A percentile compares a stretch with the other conserved stretches of the same genome.
Evolutionary conservation across 371 early-diverging fungal species (phyloP).

Genomic region (Mucor velutinosus): DNA sequence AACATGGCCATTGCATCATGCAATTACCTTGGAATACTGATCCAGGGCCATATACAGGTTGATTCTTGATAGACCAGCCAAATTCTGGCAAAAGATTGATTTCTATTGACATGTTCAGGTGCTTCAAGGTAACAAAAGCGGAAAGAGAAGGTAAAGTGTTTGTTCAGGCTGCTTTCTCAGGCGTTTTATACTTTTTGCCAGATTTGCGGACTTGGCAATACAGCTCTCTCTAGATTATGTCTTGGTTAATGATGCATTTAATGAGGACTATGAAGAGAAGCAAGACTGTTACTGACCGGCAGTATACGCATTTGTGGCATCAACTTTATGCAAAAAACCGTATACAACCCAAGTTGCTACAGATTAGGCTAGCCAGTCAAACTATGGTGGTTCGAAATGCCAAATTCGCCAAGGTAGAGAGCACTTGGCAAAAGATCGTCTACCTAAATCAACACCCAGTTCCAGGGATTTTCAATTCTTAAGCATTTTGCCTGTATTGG

Average conservation of each 20-base stretch:
- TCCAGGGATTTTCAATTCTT: neutral
- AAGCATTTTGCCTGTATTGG: neutral
- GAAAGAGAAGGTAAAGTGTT: neutral
- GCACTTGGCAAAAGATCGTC: neutral
- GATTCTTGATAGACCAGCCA: slow-evolving; percentile 18
- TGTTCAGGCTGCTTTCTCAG: neutral
- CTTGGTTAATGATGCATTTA: neutral
- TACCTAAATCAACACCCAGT: neutral
- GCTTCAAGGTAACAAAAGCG: neutral
- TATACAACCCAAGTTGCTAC: neutral
- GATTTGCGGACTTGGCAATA: neutral
- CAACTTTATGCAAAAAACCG: neutral
- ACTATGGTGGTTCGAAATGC: neutral
- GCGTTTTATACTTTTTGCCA: neutral
- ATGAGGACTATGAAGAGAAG: neutral
- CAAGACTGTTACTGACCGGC: neutral
- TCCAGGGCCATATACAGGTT: slow-evolving; percentile 23
- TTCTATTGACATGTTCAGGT: slow-evolving; percentile 4
- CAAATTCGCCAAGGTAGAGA: neutral
- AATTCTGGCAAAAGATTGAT: slow-evolving; percentile 20
- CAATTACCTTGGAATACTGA: slow-evolving; percentile 31
- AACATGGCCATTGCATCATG: neutral
- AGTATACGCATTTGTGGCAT: neutral
- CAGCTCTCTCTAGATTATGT: neutral
- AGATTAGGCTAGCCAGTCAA: neutral